A percentile compares a stretch with the other conserved stretches of the same genome.
phyloP scores from a whole-genome alignment of 1,284 basidiomycete genomes.

The Sanguinoderma infundibulare region DNA sequence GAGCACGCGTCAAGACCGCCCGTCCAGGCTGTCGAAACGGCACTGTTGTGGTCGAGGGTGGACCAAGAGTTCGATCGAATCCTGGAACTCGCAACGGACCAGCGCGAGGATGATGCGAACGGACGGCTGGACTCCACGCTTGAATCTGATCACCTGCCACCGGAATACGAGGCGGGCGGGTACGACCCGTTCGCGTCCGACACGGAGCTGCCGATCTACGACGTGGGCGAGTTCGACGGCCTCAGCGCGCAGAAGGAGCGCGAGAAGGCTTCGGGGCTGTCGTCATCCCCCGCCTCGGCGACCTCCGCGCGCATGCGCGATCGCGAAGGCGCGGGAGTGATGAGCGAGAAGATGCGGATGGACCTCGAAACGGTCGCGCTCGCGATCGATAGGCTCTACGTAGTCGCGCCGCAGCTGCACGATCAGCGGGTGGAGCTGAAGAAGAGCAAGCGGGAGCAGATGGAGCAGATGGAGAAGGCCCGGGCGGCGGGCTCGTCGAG shows the following conservation, averaged over 20 bases:
- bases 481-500: constrained; percentile 36
- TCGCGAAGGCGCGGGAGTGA: constrained; percentile 18
- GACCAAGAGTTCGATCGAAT: constrained; percentile 76
- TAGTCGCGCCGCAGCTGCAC: constrained; percentile 81
- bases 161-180: constrained; percentile 65
- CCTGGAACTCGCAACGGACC: constrained; percentile 53
- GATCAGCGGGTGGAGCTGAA: constrained; percentile 88
- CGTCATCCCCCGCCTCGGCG: not conserved
- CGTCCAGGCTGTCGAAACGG: constrained; percentile 60
- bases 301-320: not conserved
- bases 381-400: constrained; percentile 86
- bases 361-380: constrained; percentile 84
- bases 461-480: constrained; percentile 73
- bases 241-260: constrained; percentile 32
- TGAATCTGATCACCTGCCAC: constrained; percentile 53
- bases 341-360: constrained; percentile 74
- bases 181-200: constrained; percentile 33
- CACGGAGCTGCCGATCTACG: constrained; percentile 63
- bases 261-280: constrained; percentile 2
- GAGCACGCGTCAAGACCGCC: constrained; percentile 39
- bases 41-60: constrained; percentile 75
- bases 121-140: not conserved
- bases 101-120: not conserved
- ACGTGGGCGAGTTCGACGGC: constrained; percentile 38
- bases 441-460: constrained; percentile 62